Evolutionary conservation across 1,139 yeast species (phyloP), one percentile per base, ranked within the genome.

Genomic region (Diutina sp.): DNA sequence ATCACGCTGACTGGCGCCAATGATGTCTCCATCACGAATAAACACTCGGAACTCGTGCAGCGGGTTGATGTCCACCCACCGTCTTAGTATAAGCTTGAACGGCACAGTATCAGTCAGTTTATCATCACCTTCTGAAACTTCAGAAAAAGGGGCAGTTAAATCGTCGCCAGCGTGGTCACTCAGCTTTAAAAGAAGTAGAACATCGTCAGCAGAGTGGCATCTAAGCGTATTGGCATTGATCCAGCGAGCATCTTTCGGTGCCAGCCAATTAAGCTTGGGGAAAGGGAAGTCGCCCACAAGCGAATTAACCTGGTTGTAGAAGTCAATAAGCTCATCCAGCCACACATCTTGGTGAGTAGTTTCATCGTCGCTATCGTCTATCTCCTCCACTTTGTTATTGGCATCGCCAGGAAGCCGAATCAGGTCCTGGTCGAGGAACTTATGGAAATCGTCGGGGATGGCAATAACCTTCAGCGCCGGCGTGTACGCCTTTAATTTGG

Each of bases 211-310:
- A 45, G 76, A 77, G 16, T 71, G 76, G 65, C 98, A 90, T 64
- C 81, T 79, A 76, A 87, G 79, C 4, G 88, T 78, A 63, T 88
- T 87, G 46, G 87, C 85, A 1, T 95, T 79, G 41, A 93, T 91
- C 99, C 99, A 93, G 0, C 83, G 79, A 7, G 98, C 90, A 69
- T 93, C 99, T 64, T 85, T 86, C 1, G 99, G 99, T 1, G 97
- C 87, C 0, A 97, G 89, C 99, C 99, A 93, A 72, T 93, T 93
- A 62, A 93, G 73, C 65, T 93, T 93, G 1, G 98, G 44, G 12
- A 50, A 50, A 14, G 41, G 53, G 28, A 30, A 50, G 14, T 50
- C 53, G 4, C n/a, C 41, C 8, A 50, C 44, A 8, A 18, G 18
- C 44, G 16, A 44, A 16, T 50, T 18, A 6, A 50, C 18, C 14